Conservation (phyloP, 2,329 filamentous ascomycete genomes). For the Curvularia sp. region DNA sequence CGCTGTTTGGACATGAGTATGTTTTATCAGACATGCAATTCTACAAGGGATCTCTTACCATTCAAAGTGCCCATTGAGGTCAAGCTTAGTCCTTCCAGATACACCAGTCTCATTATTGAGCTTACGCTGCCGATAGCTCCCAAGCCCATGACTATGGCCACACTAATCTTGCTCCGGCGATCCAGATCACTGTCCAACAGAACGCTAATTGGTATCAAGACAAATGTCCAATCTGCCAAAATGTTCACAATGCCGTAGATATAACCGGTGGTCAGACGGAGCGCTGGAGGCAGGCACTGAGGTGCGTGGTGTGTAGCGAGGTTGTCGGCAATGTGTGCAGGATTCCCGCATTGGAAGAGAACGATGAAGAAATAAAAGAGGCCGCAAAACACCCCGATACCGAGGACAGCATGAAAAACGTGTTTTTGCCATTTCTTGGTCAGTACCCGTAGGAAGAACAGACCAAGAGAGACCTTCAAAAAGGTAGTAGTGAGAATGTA, state of each 20-base stretch:
- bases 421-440: slow-evolving; percentile 42
- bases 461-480: slow-evolving; percentile 54
- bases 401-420: slow-evolving; percentile 10
- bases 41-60: slow-evolving; percentile 12
- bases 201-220: slow-evolving; percentile 44
- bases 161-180: slow-evolving; percentile 55
- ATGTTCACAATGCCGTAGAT: slow-evolving; percentile 44
- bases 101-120: slow-evolving; percentile 44
- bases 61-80: slow-evolving; percentile 15
- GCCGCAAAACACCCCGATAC: slow-evolving; percentile 26
- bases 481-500: slow-evolving; percentile 61
- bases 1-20: slow-evolving; percentile 26
- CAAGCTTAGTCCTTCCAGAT: slow-evolving; percentile 37
- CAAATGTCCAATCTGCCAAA: slow-evolving; percentile 47
- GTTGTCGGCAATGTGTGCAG: slow-evolving; percentile 33
- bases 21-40: not conserved
- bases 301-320: slow-evolving; percentile 18
- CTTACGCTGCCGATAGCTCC: slow-evolving; percentile 50
- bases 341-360: slow-evolving; percentile 44
- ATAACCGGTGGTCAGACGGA: slow-evolving; percentile 40
- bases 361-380: slow-evolving; percentile 40
- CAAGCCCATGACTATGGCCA: slow-evolving; percentile 54
- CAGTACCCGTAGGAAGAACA: slow-evolving; percentile 48
- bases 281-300: slow-evolving; percentile 34
- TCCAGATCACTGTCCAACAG: slow-evolving; percentile 55